phyloP scores from a whole-genome alignment of 1,139 yeast species.

The Groenewaldozyma auringiensis region DNA sequence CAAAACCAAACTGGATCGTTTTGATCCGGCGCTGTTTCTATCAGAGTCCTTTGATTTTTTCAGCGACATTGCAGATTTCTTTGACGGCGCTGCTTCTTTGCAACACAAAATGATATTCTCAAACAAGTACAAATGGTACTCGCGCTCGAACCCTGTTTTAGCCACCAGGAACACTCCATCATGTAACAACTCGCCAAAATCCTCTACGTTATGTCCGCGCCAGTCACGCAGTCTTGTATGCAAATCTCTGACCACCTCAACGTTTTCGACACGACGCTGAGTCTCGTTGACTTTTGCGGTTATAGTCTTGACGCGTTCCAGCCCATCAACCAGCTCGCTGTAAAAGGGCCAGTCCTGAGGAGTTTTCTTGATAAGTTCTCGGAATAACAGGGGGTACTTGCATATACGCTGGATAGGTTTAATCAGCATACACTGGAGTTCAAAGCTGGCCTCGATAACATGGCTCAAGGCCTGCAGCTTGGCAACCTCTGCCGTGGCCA shows the following conservation, averaged over 20 bases:
- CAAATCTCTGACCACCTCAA: slow-evolving; percentile 59
- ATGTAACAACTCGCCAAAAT: slow-evolving; percentile 77
- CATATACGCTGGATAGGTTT: slow-evolving; percentile 94
- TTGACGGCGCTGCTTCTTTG: slow-evolving; percentile 36
- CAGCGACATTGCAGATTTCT: slow-evolving; percentile 26
- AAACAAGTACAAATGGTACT: slow-evolving; percentile 81
- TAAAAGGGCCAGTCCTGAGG: slow-evolving; percentile 48
- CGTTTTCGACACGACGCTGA: slow-evolving; percentile 85
- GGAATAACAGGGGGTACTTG: slow-evolving; percentile 79
- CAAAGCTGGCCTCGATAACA: slow-evolving; percentile 72
- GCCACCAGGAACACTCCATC: slow-evolving; percentile 74
- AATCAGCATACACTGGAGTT: slow-evolving; percentile 77
- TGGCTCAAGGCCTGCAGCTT: slow-evolving; percentile 50
- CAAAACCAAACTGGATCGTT: slow-evolving; percentile 28
- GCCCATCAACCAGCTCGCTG: slow-evolving; percentile 63
- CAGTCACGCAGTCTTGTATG: slow-evolving; percentile 75
- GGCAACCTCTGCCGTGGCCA: slow-evolving; percentile 57
- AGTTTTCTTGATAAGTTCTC: slow-evolving; percentile 64
- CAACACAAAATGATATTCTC: slow-evolving; percentile 82
- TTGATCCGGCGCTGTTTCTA: slow-evolving; percentile 12
- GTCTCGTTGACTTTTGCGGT: slow-evolving; percentile 92
- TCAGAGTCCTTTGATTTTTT: slow-evolving; percentile 22
- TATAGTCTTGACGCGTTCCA: slow-evolving; percentile 58
- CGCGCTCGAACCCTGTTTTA: slow-evolving; percentile 70
- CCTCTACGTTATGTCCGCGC: slow-evolving; percentile 82